These are phyloP conservation scores for Wickerhamomyces ciferrii DNA, from an alignment of 805 yeast species.

Conservation along the genomic window DNA sequence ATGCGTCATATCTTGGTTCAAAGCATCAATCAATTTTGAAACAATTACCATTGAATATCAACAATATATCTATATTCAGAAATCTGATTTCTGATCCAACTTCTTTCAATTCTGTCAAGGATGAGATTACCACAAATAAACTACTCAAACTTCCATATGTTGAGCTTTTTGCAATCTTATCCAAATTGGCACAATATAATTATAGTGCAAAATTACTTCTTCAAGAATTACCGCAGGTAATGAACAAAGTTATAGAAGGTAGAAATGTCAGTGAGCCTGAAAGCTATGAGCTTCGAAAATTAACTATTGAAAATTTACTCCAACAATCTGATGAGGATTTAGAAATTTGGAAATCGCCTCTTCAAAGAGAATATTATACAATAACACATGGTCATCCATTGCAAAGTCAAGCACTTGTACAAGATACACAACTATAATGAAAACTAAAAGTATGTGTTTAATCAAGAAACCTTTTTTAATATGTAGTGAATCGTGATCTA, in stretches of 20 bases:
- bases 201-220: constrained; percentile 12
- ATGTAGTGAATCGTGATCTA: no score
- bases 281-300: constrained; percentile 12
- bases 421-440: background rate
- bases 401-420: background rate
- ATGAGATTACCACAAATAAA: constrained; percentile 4
- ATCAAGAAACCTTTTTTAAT: no score
- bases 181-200: constrained; percentile 3
- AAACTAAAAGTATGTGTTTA: no score
- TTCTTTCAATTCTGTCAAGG: constrained; percentile 6
- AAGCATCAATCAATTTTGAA: constrained; percentile 9
- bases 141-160: constrained; percentile 15
- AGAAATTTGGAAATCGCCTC: constrained; percentile 14
- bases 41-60: background rate
- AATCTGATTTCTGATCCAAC: constrained; percentile 7
- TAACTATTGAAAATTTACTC: constrained; percentile 13
- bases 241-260: constrained; percentile 17
- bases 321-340: constrained; percentile 8
- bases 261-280: constrained; percentile 15
- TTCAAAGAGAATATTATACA: constrained; percentile 8
- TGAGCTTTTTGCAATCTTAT: constrained; percentile 14
- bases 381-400: constrained; percentile 7
- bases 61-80: constrained; percentile 8
- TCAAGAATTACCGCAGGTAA: constrained; percentile 14
- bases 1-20: constrained; percentile 12